Conservation (phyloP, 192 early-diverging fungal genomes). For the Lunasporangiospora selenospora region DNA sequence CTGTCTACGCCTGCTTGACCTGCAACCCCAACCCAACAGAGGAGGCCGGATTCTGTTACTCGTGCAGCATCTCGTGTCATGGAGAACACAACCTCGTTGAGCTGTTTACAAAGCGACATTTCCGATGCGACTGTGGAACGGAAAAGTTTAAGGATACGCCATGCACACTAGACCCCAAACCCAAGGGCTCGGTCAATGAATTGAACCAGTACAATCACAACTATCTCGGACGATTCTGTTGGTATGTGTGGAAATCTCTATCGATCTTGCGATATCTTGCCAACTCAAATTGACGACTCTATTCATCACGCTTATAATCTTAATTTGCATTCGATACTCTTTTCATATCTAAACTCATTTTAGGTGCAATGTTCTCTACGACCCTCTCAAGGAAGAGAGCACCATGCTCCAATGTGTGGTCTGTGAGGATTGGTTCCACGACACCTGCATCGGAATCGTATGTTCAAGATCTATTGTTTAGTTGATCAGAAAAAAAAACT, state of each 20-base stretch:
- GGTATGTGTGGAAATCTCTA: constrained; percentile 34
- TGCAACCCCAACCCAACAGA: constrained; percentile 58
- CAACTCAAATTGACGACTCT: neutral
- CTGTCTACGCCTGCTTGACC: constrained; percentile 83
- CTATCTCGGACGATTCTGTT: constrained; percentile 85
- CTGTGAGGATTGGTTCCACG: constrained; percentile 90
- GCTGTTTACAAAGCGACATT: constrained; percentile 82
- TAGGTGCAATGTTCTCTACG: constrained; percentile 80
- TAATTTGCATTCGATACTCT: neutral
- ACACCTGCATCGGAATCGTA: constrained; percentile 70
- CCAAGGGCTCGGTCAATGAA: constrained; percentile 54
- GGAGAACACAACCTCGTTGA: constrained; percentile 83
- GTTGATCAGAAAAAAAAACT: too few species aligned
- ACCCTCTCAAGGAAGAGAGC: constrained; percentile 71
- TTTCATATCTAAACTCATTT: neutral
- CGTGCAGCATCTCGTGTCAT: constrained; percentile 82
- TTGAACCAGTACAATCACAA: constrained; percentile 87
- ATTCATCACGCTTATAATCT: neutral
- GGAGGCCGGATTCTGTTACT: constrained; percentile 61
- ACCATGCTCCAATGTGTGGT: constrained; percentile 87
- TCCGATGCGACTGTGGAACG: constrained; percentile 93
- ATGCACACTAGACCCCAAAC: constrained; percentile 57
- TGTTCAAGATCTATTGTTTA: too few species aligned
- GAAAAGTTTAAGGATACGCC: constrained; percentile 44
- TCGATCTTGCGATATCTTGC: neutral